These are phyloP conservation scores for Coffea canephora DNA, from an alignment of 257 asterid species.

Conservation along the genomic window DNA sequence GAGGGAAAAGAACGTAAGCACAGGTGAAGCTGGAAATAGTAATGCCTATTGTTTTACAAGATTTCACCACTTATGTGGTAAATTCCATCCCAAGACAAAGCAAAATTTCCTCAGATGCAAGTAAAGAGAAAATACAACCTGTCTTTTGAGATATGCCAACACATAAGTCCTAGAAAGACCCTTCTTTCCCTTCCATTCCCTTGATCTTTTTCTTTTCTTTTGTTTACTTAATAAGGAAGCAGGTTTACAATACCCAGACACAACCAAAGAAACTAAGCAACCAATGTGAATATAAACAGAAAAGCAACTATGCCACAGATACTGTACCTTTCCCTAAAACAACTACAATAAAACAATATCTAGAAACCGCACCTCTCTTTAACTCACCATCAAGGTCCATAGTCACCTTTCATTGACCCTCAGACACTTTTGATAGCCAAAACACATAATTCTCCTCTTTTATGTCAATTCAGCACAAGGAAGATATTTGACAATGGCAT, in stretches of 20 bases:
- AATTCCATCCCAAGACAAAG: neutral
- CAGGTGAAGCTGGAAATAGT: slow-evolving; percentile 8
- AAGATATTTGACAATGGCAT: neutral
- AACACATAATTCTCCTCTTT: neutral
- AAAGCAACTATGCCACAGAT: neutral
- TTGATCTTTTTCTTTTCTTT: neutral
- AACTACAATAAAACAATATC: neutral
- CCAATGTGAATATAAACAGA: neutral
- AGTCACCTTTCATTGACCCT: neutral
- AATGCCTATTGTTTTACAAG: neutral
- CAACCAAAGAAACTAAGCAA: neutral
- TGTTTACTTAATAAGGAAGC: neutral
- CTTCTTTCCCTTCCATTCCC: slow-evolving; percentile 1
- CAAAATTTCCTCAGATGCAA: neutral
- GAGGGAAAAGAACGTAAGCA: slow-evolving; percentile 16
- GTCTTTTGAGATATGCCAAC: neutral
- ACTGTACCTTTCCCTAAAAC: neutral
- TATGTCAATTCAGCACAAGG: neutral
- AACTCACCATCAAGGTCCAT: neutral
- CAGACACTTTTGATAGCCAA: neutral
- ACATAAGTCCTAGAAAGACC: neutral
- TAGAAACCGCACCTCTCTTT: neutral
- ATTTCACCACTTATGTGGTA: neutral
- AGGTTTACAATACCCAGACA: neutral
- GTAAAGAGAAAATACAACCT: slow-evolving; percentile 1